A percentile compares a stretch with the other conserved stretches of the same genome.
phyloP scores from a whole-genome alignment of 805 yeast genomes.

The Kockiozyma suomiensis region DNA sequence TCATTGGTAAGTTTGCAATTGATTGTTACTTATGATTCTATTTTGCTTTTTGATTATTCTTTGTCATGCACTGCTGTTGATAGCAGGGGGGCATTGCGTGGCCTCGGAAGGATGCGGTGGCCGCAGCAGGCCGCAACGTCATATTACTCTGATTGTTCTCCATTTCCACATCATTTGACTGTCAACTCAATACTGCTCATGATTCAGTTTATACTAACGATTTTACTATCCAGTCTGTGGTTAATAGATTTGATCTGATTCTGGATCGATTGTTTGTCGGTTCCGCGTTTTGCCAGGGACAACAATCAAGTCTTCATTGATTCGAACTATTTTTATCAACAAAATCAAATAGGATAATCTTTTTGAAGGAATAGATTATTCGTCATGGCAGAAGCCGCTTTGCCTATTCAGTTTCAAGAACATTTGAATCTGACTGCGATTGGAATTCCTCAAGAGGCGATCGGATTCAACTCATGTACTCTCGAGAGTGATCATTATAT shows the following conservation, averaged over 20 bases:
- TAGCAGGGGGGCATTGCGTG: no score
- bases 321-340: no score
- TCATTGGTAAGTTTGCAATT: not conserved
- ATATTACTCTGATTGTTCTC: no score
- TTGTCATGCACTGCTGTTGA: no score
- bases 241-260: conserved; percentile 2
- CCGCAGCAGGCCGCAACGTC: no score
- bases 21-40: no score
- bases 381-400: conserved; percentile 44
- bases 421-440: conserved; percentile 82
- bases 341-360: no score
- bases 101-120: not conserved
- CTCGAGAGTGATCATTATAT: conserved; percentile 90
- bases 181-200: no score
- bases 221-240: not conserved
- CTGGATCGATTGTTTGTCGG: not conserved
- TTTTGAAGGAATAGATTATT: not conserved
- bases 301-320: not conserved
- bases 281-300: not conserved
- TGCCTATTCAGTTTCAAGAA: conserved; percentile 97
- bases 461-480: conserved; percentile 92
- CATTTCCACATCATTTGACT: no score
- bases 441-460: conserved; percentile 81
- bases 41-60: no score
- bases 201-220: not conserved